Evolutionary conservation across 2,329 filamentous ascomycete species (phyloP).

Genomic region (Leptographium flavum): DNA sequence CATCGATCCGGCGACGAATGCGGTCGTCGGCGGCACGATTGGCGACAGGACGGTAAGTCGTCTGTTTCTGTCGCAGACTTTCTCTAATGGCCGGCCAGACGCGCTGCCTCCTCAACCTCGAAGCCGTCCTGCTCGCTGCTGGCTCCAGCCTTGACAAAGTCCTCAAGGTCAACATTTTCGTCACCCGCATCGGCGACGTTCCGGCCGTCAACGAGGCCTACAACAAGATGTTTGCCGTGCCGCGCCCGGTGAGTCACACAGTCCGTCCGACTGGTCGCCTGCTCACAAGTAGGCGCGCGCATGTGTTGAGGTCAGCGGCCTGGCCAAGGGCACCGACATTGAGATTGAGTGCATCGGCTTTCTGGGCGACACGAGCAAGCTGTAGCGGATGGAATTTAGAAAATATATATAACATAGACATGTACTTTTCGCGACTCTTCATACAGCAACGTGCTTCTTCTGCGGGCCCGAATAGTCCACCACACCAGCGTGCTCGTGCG

Average conservation of each 20-base stretch:
- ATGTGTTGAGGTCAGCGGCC: constrained; percentile 1
- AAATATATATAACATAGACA: neutral
- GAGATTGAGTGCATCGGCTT: constrained; percentile 2
- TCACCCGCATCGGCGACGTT: constrained; percentile 54
- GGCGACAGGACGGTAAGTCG: constrained; percentile 2
- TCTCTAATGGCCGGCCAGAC: neutral
- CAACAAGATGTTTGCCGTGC: neutral
- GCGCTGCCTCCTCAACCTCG: constrained; percentile 56
- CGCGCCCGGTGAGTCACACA: neutral
- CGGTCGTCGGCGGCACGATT: constrained; percentile 3
- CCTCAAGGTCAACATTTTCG: constrained; percentile 83
- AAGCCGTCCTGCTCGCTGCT: constrained; percentile 68
- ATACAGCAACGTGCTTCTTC: neutral
- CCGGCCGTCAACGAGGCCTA: constrained; percentile 1
- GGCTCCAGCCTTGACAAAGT: constrained; percentile 65
- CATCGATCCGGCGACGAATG: neutral
- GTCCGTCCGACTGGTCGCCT: neutral
- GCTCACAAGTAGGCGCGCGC: neutral
- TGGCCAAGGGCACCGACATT: constrained; percentile 2
- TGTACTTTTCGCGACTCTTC: too few species aligned
- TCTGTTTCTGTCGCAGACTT: neutral
- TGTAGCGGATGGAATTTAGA: neutral
- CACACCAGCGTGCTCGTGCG: neutral
- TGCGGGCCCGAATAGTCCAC: neutral
- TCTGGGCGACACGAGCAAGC: neutral